These are phyloP conservation scores for Eutrema japonicum DNA, from an alignment of 345 rosid species.

Conservation along the genomic window DNA sequence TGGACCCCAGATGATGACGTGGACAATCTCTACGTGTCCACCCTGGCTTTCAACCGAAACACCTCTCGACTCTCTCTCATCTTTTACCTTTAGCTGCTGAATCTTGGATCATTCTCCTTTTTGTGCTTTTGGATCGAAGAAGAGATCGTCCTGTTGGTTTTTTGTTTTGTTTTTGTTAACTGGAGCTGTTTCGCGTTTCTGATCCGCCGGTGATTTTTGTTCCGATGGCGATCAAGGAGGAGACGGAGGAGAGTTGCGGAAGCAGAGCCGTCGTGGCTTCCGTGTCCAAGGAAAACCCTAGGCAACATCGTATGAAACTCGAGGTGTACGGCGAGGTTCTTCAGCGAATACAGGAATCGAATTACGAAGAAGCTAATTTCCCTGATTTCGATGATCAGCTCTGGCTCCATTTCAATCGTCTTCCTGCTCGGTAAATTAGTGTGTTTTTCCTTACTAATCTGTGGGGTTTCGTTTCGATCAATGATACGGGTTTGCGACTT, in stretches of 20 bases:
- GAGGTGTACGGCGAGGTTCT: conserved; percentile 86
- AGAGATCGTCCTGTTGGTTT: conserved; percentile 17
- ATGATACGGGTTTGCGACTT: neutral
- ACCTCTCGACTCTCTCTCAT: neutral
- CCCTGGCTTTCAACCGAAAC: conserved; percentile 30
- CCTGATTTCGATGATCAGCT: conserved; percentile 94
- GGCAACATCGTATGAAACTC: conserved; percentile 76
- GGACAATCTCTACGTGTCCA: conserved; percentile 37
- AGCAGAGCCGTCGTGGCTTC: conserved; percentile 74
- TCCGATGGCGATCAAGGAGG: conserved; percentile 78
- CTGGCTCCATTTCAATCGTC: conserved; percentile 96
- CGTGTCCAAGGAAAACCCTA: conserved; percentile 56
- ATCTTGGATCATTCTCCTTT: conserved; percentile 41
- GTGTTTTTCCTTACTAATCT: neutral
- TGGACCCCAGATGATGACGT: conserved; percentile 37
- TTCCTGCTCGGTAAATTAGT: conserved; percentile 80
- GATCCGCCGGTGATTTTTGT: neutral
- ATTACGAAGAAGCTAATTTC: conserved; percentile 67
- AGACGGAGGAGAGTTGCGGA: conserved; percentile 87
- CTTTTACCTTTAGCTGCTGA: conserved; percentile 14
- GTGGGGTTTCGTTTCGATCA: neutral
- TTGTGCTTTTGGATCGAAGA: conserved; percentile 20
- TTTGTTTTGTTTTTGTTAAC: conserved; percentile 34
- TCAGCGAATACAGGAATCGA: conserved; percentile 69
- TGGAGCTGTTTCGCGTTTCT: neutral